Evolutionary conservation across 441 rosid species (phyloP), one percentile per base, ranked within the genome.

Genomic region (Isatis lusitanica): DNA sequence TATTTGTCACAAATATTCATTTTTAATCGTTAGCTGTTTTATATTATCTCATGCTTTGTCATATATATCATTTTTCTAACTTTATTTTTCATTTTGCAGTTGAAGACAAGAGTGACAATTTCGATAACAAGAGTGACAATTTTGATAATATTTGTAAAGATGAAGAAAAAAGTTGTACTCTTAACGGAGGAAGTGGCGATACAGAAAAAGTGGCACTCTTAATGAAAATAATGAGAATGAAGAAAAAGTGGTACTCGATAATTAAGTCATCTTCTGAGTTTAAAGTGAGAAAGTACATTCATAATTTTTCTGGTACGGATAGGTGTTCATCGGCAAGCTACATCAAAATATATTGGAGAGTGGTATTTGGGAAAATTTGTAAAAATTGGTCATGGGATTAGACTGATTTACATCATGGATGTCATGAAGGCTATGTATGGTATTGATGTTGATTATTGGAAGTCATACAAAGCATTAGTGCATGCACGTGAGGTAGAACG

Each of bases 401-500:
- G 36, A 46, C 74, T 11, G 15, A 18, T 21, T 15, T 47, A 69
- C 15, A 44, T 57, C 8, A 57, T 57, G 33, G 35, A 57, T 44
- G 24, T 21, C 33, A 69, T 57, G 65, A 69, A 69, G 10, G 9
- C 33, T 42, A 33, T 43, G 46, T 56, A 69, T 12, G 43, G 56
- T 16, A 43, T 69, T 31, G 43, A 44, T 12, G 33, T 69, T 17
- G 56, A 56, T 30, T 43, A 69, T 0, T 42, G 56, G 24, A 50
- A 50, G 30, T 26, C 55, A 50, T 50, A 18, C 13, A 50, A 50
- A 50, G 13, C 10, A 26, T 21, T 68, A 44, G 64, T 55, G 40
- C 55, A 56, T 68, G 65, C 73, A 56, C n/a, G 35, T 68, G 55
- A 56, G n/a, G 4, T 68, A 28, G 64, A 10, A 42, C 9, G 33